A percentile compares a stretch with the other conserved stretches of the same genome.
phyloP scores from a whole-genome alignment of 2,329 filamentous ascomycete species.

The Lachnellula occidentalis region DNA sequence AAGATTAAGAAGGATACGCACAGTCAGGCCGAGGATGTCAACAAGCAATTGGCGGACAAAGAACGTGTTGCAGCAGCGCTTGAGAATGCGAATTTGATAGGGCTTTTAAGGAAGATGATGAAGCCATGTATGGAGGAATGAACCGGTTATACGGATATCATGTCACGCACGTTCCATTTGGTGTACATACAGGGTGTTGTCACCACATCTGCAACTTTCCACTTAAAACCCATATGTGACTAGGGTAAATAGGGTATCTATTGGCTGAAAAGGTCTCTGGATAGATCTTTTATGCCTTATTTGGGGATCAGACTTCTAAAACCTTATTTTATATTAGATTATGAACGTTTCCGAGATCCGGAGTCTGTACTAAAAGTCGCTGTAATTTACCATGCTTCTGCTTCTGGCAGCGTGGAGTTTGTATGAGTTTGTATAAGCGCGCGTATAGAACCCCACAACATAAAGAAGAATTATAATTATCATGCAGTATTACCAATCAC shows the following conservation, averaged over 20 bases:
- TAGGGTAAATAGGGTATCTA: no score
- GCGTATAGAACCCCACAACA: neutral
- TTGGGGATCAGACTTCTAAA: no score
- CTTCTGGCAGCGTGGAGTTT: neutral
- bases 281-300: no score
- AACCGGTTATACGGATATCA: neutral
- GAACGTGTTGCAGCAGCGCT: slow-evolving; percentile 91
- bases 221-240: no score
- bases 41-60: slow-evolving; percentile 95
- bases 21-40: slow-evolving; percentile 88
- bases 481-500: neutral
- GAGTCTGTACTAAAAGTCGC: no score
- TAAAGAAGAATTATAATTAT: no score
- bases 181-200: no score
- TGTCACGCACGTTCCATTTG: neutral
- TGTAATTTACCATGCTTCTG: no score
- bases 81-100: slow-evolving; percentile 87
- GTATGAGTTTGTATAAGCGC: neutral
- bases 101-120: slow-evolving; percentile 89
- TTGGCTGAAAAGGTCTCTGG: no score
- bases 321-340: no score
- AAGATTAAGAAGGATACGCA: slow-evolving; percentile 96
- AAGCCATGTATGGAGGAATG: slow-evolving; percentile 56
- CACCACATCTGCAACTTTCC: no score
- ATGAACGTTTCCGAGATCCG: no score